A percentile compares a stretch with the other conserved stretches of the same genome.
Conservation (phyloP, 805 yeast species). For the Saccharomycopsis microspora region DNA sequence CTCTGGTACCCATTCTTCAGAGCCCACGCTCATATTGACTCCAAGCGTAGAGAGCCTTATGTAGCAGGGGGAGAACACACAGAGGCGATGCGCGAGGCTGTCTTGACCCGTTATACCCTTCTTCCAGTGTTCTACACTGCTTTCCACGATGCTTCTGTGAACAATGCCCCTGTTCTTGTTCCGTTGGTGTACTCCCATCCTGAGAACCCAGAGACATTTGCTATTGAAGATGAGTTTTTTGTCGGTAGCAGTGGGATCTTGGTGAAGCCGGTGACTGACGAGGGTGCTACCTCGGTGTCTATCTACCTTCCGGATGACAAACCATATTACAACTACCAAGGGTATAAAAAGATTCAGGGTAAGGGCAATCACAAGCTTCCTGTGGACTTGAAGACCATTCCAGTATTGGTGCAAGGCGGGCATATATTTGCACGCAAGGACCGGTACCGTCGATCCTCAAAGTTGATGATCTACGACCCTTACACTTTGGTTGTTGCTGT, state of each 20-base stretch:
- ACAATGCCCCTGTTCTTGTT: conserved; percentile 60
- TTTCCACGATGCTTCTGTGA: conserved; percentile 49
- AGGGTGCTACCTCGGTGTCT: conserved; percentile 29
- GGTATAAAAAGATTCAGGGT: conserved; percentile 24
- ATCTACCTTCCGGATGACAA: conserved; percentile 30
- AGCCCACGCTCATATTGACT: conserved; percentile 93
- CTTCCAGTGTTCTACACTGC: conserved; percentile 74
- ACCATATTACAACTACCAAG: conserved; percentile 41
- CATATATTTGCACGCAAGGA: conserved; percentile 55
- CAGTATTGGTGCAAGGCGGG: conserved; percentile 73
- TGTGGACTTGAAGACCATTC: conserved; percentile 50
- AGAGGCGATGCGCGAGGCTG: conserved; percentile 53
- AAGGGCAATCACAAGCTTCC: conserved; percentile 28
- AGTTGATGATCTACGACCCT: conserved; percentile 69
- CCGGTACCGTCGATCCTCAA: conserved; percentile 70
- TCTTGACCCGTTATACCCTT: conserved; percentile 61
- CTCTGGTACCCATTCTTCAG: conserved; percentile 94
- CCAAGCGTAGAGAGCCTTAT: conserved; percentile 91
- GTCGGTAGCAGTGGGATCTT: conserved; percentile 61
- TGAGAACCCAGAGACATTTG: conserved; percentile 34
- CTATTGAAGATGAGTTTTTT: conserved; percentile 75
- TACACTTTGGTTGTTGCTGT: conserved; percentile 56
- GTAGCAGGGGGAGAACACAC: conserved; percentile 67
- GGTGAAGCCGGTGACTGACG: conserved; percentile 69
- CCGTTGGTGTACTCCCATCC: conserved; percentile 56